A percentile compares a stretch with the other conserved stretches of the same genome.
phyloP scores from a whole-genome alignment of 73 alveolate genomes.

The Symbiodinium natans region DNA sequence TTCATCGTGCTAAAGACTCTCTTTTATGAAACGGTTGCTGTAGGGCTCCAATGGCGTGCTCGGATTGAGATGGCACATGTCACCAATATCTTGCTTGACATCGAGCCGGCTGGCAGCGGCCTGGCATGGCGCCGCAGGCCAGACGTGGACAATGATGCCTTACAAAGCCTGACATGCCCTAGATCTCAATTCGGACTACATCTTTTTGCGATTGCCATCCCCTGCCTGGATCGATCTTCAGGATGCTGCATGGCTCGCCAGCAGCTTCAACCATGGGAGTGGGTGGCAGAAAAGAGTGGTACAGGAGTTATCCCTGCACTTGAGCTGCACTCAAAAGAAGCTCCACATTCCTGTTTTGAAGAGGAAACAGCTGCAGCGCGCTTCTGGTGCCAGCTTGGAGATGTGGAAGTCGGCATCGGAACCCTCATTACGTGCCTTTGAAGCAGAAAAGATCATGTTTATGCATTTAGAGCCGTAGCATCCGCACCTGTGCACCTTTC shows the following conservation, averaged over 20 bases:
- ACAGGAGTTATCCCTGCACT: not conserved
- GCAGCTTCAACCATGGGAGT: slow-evolving; percentile 58
- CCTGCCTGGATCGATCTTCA: not conserved
- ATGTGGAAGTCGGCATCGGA: slow-evolving; percentile 2
- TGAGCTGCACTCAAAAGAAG: not conserved
- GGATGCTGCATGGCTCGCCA: slow-evolving; percentile 78
- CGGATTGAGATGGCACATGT: slow-evolving; percentile 69
- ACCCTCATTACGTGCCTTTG: not conserved
- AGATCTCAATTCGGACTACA: too few relatives aligned
- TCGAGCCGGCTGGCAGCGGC: slow-evolving; percentile 38
- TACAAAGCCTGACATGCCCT: too few relatives aligned
- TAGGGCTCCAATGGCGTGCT: not conserved
- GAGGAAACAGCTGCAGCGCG: slow-evolving; percentile 36
- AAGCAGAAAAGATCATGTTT: not conserved
- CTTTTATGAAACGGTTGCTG: not conserved
- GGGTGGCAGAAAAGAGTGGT: slow-evolving; percentile 56
- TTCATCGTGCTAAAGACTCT: too few relatives aligned
- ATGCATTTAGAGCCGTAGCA: too few relatives aligned
- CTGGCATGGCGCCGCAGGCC: slow-evolving; percentile 68
- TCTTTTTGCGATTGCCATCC: too few relatives aligned
- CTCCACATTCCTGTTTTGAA: not conserved
- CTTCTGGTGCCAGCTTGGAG: not conserved
- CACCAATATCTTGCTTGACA: slow-evolving; percentile 27
- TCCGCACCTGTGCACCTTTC: too few relatives aligned
- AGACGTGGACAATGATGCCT: not conserved